Percentiles rank a stretch among this genome's conserved stretches.
These are phyloP conservation scores for Albugo laibachii DNA, from an alignment of 352 stramenopile genomes.

Conservation along the genomic window DNA sequence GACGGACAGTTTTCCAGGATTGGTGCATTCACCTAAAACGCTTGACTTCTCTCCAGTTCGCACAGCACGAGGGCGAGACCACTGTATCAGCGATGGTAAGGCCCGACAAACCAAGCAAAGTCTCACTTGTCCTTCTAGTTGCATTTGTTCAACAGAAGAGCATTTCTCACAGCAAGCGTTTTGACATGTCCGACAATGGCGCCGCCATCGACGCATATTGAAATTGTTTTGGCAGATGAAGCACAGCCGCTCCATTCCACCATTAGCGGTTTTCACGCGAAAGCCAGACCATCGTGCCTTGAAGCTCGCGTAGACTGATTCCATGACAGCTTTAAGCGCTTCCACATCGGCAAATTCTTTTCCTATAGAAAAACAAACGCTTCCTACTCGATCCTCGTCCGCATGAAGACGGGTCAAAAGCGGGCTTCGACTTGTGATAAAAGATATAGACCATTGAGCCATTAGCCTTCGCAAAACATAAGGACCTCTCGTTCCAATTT, in stretches of 20 bases:
- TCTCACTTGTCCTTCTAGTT: conserved; percentile 38
- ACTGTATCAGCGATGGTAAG: conserved; percentile 43
- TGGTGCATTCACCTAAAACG: conserved; percentile 36
- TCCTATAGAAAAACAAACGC: conserved; percentile 25
- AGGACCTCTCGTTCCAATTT: conserved; percentile 25
- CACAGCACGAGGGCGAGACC: conserved; percentile 36
- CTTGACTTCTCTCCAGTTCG: conserved; percentile 48
- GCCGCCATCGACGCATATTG: conserved; percentile 52
- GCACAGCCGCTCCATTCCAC: conserved; percentile 41
- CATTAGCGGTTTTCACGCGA: conserved; percentile 49
- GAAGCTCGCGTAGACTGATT: conserved; percentile 43
- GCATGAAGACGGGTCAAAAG: conserved; percentile 32
- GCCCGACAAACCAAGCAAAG: conserved; percentile 34
- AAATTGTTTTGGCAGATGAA: conserved; percentile 45
- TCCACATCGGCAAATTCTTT: conserved; percentile 23
- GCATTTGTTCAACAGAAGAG: conserved; percentile 36
- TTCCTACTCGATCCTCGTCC: conserved; percentile 30
- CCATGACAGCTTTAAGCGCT: conserved; percentile 23
- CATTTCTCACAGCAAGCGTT: conserved; percentile 49
- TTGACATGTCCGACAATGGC: conserved; percentile 49
- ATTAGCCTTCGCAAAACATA: conserved; percentile 49
- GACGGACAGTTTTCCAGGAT: conserved; percentile 49
- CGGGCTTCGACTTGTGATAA: conserved; percentile 18
- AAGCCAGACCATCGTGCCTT: conserved; percentile 55
- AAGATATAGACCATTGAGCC: conserved; percentile 43